These are phyloP conservation scores for Eucalyptus curtisii DNA, from an alignment of 345 rosid genomes.

Conservation along the genomic window DNA sequence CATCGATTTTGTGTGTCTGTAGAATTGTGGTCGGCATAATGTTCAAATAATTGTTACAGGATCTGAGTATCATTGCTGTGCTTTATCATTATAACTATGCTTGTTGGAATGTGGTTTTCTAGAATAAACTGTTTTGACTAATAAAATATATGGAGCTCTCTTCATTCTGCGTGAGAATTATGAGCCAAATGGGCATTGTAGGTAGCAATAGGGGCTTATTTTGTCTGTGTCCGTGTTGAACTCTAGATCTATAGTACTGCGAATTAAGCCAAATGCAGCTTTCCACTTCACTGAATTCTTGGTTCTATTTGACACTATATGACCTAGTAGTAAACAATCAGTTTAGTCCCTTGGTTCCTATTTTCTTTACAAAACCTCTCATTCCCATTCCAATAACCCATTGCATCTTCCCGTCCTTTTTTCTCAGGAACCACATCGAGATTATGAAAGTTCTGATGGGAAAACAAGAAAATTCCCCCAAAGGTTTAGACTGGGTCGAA, in stretches of 20 bases:
- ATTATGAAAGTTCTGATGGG: not conserved
- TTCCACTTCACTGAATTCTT: not conserved
- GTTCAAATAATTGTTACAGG: not conserved
- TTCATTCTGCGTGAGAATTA: not conserved
- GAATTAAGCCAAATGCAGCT: not conserved
- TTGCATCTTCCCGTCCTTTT: not conserved
- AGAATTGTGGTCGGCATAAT: not conserved
- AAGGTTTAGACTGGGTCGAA: not conserved
- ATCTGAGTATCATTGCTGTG: not conserved
- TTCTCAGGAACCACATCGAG: not conserved
- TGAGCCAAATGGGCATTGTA: not conserved
- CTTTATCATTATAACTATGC: not conserved
- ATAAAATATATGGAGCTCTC: not conserved
- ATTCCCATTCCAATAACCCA: not conserved
- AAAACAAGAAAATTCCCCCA: not conserved
- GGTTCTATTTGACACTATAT: not conserved
- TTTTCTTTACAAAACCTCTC: not conserved
- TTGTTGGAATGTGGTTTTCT: not conserved
- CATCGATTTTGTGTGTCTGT: not conserved
- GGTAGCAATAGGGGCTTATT: not conserved
- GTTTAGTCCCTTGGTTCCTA: not conserved
- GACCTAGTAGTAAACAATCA: not conserved
- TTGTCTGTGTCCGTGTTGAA: not conserved
- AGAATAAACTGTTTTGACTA: not conserved
- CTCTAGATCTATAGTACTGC: not conserved